Evolutionary conservation across 2,329 filamentous ascomycete genomes (phyloP).

Genomic region (Botryotinia calthae): DNA sequence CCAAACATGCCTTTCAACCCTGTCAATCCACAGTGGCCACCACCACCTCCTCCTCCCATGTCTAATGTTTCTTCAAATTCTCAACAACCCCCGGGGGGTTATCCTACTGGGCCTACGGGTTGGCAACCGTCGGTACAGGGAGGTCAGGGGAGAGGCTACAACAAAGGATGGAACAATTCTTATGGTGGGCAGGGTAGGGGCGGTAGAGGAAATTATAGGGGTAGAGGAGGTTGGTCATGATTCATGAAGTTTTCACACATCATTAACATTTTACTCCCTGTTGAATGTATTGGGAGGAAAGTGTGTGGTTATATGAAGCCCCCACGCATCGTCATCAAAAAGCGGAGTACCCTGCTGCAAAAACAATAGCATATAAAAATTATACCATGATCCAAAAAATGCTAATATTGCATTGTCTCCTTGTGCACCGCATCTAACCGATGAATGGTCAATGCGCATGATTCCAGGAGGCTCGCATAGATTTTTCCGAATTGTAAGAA

Average conservation of each 20-base stretch:
- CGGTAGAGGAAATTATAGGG: slow-evolving; percentile 34
- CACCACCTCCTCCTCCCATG: slow-evolving; percentile 22
- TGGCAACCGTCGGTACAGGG: slow-evolving; percentile 29
- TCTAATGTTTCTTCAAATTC: slow-evolving; percentile 18
- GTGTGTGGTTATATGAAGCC: background rate
- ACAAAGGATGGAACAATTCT: slow-evolving; percentile 32
- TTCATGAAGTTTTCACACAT: slow-evolving; percentile 19
- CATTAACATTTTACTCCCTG: background rate
- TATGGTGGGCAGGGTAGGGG: slow-evolving; percentile 27
- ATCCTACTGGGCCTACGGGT: slow-evolving; percentile 29
- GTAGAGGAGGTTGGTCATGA: slow-evolving; percentile 30
- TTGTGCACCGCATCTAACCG: slow-evolving; percentile 19
- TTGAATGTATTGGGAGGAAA: background rate
- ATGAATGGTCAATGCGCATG: slow-evolving; percentile 6
- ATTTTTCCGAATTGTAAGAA: background rate
- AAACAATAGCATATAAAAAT: slow-evolving; percentile 22
- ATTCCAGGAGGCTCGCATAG: background rate
- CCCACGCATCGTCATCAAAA: slow-evolving; percentile 20
- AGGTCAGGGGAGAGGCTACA: slow-evolving; percentile 29
- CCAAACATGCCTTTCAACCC: slow-evolving; percentile 24
- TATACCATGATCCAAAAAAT: slow-evolving; percentile 8
- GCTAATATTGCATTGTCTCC: background rate
- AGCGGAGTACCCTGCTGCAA: slow-evolving; percentile 21
- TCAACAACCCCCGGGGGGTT: slow-evolving; percentile 26
- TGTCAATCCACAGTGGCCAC: slow-evolving; percentile 19